Percentiles rank a stretch among this genome's conserved stretches.
phyloP scores from a whole-genome alignment of 176 grass and related monocot species.

The Paspalum notatum region DNA sequence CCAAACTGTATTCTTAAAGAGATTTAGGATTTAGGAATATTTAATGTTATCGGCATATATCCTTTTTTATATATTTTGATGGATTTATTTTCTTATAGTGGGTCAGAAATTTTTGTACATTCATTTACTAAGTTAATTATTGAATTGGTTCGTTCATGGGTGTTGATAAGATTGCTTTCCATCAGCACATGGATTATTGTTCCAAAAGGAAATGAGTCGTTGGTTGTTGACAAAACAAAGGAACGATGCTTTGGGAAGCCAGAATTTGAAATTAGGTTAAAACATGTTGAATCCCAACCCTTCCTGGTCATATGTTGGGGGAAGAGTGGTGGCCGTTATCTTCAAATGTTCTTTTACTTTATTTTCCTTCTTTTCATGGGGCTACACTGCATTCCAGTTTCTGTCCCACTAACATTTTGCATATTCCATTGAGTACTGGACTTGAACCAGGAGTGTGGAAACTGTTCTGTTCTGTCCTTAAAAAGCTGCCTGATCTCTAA shows the following conservation, averaged over 20 bases:
- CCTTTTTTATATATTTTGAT: not conserved
- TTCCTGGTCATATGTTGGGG: not conserved
- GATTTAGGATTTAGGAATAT: not conserved
- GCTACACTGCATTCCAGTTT: not conserved
- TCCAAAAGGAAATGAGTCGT: not conserved
- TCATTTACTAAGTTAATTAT: not conserved
- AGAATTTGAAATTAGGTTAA: not conserved
- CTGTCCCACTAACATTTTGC: conserved; percentile 12
- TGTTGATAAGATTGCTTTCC: conserved; percentile 5
- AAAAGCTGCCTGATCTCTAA: conserved; percentile 8
- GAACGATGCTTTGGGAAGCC: not conserved
- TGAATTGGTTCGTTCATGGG: not conserved
- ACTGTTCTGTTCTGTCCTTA: not conserved
- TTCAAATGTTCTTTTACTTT: conserved; percentile 14
- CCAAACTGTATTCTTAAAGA: not conserved
- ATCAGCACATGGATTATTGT: not conserved
- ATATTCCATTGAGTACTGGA: conserved; percentile 21
- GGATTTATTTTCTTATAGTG: not conserved
- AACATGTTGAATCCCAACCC: not conserved
- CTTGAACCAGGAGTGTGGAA: conserved; percentile 29
- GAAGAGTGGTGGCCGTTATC: not conserved
- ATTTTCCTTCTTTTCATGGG: not conserved
- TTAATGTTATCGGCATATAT: not conserved
- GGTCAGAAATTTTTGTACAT: not conserved
- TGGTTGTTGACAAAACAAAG: not conserved